Base-by-base conservation (phyloP, 805 yeast genomes). In the Myxozyma lipomycoides region DNA sequence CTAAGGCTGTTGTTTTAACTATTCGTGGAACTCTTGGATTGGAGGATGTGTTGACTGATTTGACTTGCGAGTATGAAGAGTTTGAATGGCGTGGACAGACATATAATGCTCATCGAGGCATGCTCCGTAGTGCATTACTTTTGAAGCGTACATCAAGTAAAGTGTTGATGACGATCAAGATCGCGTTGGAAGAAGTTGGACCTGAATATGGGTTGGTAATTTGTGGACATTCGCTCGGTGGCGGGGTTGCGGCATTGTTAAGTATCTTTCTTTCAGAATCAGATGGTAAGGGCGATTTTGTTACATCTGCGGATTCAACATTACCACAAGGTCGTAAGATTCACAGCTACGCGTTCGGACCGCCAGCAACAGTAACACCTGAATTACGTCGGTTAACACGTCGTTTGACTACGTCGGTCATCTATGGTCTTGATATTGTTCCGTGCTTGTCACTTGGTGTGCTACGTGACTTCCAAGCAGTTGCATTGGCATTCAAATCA, bases 201-300 rank as follows among this genome's bases (percentile, higher is more conserved):
- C 60, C 59, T 0, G 64, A 58, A 9, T 66, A 64, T 43, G 69
- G 70, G 6, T 54, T 66, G 3, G 61, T 67, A 15, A 52, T 67
- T 3, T 65, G 68, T 34, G 70, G 70, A 2, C 70, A 66, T 50
- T 67, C 70, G 5, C 50, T 66, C 24, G 70, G 70, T 1, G 70
- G 68, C 17, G 68, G 70, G 2, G 69, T 66, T 1, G 67, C 65
- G 2, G 66, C 70, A 1, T 30, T 66, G 15, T 46, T 67, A 17
- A 63, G 63, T 23, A 56, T 67, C 9, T 52, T 67, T 22, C 43
- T 62, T 1, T 51, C 67, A 2, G 63, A 52, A 35, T 55, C 49
- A 18, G 53, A 42, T 7, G 39, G 30, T 21, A 35, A 17, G 21
- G 55, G 57, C 5, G 34, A 37, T 23, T 65, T 63, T 51, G 58